Evolutionary conservation across 2,329 filamentous ascomycete genomes (phyloP), one percentile per base, ranked within the genome.

Genomic region (Fusarium sp.): DNA sequence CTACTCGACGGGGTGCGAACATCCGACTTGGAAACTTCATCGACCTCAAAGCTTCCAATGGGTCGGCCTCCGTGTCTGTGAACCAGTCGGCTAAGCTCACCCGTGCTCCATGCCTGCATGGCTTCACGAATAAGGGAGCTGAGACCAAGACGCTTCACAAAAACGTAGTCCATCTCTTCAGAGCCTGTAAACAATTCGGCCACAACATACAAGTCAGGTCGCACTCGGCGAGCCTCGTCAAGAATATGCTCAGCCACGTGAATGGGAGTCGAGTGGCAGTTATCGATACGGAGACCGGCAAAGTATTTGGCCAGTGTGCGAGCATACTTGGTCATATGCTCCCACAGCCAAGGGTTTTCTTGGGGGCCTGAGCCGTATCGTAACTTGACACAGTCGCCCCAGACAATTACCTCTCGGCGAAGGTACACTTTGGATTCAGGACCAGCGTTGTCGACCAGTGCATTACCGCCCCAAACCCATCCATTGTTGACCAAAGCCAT

Each of bases 381-480:
- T 60, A 99, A 88, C 85, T 99, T 99, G 72, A 98, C 96, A 81
- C 97, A 99, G 81, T 99, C 96, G 20, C 96, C 95, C 96, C 96
- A 99, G 36, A 98, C 93, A 75, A 99, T 98, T 69, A 99, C 94
- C 82, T 99, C 95, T 75, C 96, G 90, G 59, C 94, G 90, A n/a
- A 99, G 88, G 79, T 99, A 99, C n/a, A 96, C 95, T 63, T 92
- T 91, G 14, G 96, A 98, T 52, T 93, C 87, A 0, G 95, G 93
- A 0, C 97, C 97, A 36, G 96, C 96, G 79, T 98, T 96, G 84
- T 99, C 96, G 48, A 94, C 89, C 83, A 98, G 89, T 4, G 96
- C 96, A 83, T 98, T 97, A 11, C 96, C 96, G 66, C 94, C 96
- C 96, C 96, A 99, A 14, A 99, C 95, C 96, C 96, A 99, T 48